Evolutionary conservation across 2,329 filamentous ascomycete genomes (phyloP).

Genomic region (Hymenoscyphus fraxineus): DNA sequence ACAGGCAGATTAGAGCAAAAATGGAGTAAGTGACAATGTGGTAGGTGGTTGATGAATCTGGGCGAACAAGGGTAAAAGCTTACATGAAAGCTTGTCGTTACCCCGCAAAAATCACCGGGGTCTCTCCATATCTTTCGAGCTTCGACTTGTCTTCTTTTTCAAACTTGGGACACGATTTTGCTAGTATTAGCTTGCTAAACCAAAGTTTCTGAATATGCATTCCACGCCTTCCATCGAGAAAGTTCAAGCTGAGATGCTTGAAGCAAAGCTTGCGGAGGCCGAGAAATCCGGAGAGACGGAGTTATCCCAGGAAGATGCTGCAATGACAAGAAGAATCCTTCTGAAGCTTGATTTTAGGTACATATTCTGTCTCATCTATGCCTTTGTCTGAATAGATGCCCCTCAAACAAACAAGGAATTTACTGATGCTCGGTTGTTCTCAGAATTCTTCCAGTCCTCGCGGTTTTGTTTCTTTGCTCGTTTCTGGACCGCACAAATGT

Average conservation of each 20-base stretch:
- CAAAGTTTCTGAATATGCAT: neutral
- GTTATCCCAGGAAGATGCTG: slow-evolving; percentile 14
- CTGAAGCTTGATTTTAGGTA: slow-evolving; percentile 53
- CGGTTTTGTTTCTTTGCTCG: slow-evolving; percentile 62
- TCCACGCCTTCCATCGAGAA: neutral
- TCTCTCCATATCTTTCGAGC: too few relatives aligned
- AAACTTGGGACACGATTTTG: neutral
- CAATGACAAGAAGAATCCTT: slow-evolving; percentile 43
- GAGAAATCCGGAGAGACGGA: neutral
- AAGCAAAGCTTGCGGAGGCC: neutral
- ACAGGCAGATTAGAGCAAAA: too few relatives aligned
- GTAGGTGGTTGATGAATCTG: too few relatives aligned
- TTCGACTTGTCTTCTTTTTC: neutral
- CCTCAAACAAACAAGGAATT: neutral
- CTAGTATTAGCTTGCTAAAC: neutral
- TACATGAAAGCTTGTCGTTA: too few relatives aligned
- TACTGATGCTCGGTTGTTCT: slow-evolving; percentile 9
- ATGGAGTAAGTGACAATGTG: too few relatives aligned
- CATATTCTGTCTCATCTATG: slow-evolving; percentile 5
- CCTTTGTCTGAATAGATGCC: neutral
- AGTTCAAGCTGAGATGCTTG: neutral
- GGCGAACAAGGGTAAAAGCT: too few relatives aligned
- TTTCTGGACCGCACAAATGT: slow-evolving; percentile 69
- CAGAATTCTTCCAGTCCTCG: slow-evolving; percentile 60
- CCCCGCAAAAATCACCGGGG: too few relatives aligned